phyloP scores from a whole-genome alignment of 176 grass and related monocot species.

The Stipa capillata region DNA sequence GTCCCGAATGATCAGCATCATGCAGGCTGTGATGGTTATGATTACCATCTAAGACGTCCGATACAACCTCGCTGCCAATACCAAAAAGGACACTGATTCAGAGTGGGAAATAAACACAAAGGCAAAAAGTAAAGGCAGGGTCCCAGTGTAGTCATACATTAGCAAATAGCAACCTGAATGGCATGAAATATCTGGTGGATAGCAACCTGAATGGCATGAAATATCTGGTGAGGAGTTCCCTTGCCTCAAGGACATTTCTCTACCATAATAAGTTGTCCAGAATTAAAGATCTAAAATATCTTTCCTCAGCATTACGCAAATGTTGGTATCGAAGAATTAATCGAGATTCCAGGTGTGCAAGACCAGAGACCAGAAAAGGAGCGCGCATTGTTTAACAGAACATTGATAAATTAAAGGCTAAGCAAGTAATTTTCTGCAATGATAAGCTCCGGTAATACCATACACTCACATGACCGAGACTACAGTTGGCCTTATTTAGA shows the following conservation, averaged over 20 bases:
- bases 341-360: neutral
- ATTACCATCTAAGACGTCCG: slow-evolving; percentile 1
- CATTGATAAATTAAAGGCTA: neutral
- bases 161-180: too few relatives aligned
- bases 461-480: neutral
- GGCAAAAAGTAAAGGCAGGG: too few relatives aligned
- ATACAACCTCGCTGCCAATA: slow-evolving; percentile 23
- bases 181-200: neutral
- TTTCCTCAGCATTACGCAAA: neutral
- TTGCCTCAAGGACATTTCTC: neutral
- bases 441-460: too few relatives aligned
- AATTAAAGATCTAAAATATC: neutral
- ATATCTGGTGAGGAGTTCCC: neutral
- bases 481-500: neutral
- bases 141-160: too few relatives aligned
- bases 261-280: neutral
- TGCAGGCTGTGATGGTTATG: neutral
- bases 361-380: neutral
- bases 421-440: too few relatives aligned
- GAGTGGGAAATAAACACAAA: too few relatives aligned
- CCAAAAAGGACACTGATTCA: neutral
- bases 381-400: too few relatives aligned
- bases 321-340: neutral
- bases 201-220: too few relatives aligned
- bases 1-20: neutral